These are phyloP conservation scores for Pterocarpus santalinus DNA, from an alignment of 306 rosid genomes.

Conservation along the genomic window DNA sequence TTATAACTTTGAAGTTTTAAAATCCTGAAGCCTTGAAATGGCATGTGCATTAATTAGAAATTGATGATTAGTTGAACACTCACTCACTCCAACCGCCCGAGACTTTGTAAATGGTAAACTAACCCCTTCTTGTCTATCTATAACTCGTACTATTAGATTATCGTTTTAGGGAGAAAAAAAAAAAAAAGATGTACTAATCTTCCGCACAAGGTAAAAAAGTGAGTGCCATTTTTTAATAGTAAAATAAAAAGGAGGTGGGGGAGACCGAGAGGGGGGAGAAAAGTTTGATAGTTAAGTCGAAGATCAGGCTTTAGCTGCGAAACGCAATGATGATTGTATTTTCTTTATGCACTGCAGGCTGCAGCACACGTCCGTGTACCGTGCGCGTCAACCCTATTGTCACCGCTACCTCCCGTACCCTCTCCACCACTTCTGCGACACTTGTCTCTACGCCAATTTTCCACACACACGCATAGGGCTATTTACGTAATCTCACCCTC, in stretches of 20 bases:
- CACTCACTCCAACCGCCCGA: background rate
- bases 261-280: background rate
- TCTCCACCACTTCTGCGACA: conserved; percentile 14
- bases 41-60: conserved; percentile 36
- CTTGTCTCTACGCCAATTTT: too few relatives aligned
- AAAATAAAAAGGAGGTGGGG: background rate
- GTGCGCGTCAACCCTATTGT: conserved; percentile 62
- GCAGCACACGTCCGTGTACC: conserved; percentile 68
- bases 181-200: background rate
- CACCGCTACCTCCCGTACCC: background rate
- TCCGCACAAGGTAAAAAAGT: conserved; percentile 29
- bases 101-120: conserved; percentile 14
- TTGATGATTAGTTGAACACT: background rate
- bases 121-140: background rate
- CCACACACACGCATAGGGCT: background rate
- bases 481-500: conserved; percentile 33
- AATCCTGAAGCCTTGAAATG: background rate
- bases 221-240: background rate
- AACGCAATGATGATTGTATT: conserved; percentile 57
- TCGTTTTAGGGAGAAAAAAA: background rate
- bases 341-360: conserved; percentile 50
- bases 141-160: background rate
- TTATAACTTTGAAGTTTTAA: background rate
- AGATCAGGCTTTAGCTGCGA: conserved; percentile 52
- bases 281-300: conserved; percentile 44